Base-by-base conservation (phyloP, 2,329 filamentous ascomycete genomes). In the Epicoccum nigrum region DNA sequence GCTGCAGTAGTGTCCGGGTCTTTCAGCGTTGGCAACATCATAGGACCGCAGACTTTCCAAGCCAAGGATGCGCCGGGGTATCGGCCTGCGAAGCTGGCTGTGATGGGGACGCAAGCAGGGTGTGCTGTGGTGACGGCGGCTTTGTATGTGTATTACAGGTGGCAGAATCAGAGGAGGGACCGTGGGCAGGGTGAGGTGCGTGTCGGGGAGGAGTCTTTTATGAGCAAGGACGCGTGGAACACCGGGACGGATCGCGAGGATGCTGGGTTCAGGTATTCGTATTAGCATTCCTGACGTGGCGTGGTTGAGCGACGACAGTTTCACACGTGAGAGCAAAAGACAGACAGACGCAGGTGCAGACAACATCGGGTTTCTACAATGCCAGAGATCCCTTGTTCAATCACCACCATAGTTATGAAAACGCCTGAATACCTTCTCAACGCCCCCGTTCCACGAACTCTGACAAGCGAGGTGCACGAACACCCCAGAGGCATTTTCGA, bases 71-170 rank as follows among this genome's bases (percentile, higher is more conserved):
- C 54, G 8, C 60, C 60, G 12, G 32, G 40, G 2, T 65, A 63
- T 34, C 44, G 74, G 2, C 74, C 74, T 2, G 77, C 76, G 1
- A 79, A 78, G 55, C 69, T 77, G 23, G 69, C 73, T 4, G 73
- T 78, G 37, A 64, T 75, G 42, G 68, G 48, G 1, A 55, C 56
- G 4, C 46, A 70, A 6, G 67, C 64, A 1, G 72, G 66, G 17
- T 63, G 67, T 20, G 65, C 63, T 1, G 60, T 49, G 23, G 39
- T 54, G 4, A 59, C 55, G 4, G 45, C 51, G 8, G n/a, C 41
- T 7, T 38, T 61, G 23, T 52, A 44, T 38, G 20, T 37, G n/a
- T 57, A 57, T 20, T 62, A 64, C 46, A 17, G 52, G 11, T 56
- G 58, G 54, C 43, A 55, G 38, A 59, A 61, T 28, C 33, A 16